Conservation (phyloP, 179 eudicot species). For the Vitellaria paradoxa region DNA sequence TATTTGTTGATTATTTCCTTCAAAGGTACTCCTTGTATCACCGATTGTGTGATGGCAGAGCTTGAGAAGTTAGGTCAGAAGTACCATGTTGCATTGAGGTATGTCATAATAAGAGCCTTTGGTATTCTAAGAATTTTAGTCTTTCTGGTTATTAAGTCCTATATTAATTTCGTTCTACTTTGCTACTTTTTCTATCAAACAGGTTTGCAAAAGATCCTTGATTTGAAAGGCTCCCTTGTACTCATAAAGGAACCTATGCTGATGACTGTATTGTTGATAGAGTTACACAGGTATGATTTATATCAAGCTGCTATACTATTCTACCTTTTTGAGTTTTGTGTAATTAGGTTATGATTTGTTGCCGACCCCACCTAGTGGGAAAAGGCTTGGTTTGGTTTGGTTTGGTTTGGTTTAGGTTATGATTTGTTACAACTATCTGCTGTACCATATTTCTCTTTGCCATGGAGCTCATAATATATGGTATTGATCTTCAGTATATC, state of each 20-base stretch:
- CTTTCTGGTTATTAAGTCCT: background rate
- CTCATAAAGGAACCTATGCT: too few species aligned
- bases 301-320: background rate
- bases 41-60: slow-evolving; percentile 97
- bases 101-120: slow-evolving; percentile 4
- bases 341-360: too few species aligned
- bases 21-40: slow-evolving; percentile 92
- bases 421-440: background rate
- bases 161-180: background rate
- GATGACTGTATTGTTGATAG: slow-evolving; percentile 93
- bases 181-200: too few species aligned
- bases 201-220: slow-evolving; percentile 98
- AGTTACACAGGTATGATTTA: slow-evolving; percentile 78
- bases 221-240: slow-evolving; percentile 92
- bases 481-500: too few species aligned
- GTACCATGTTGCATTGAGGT: slow-evolving; percentile 93
- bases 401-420: too few species aligned
- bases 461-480: too few species aligned
- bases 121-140: background rate
- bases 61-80: too few species aligned
- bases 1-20: background rate
- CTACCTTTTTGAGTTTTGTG: too few species aligned
- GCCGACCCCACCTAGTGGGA: too few species aligned
- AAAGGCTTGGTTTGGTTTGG: too few species aligned
- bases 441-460: too few species aligned